phyloP scores from a whole-genome alignment of 1,139 yeast genomes.

The Candida neerlandica region DNA sequence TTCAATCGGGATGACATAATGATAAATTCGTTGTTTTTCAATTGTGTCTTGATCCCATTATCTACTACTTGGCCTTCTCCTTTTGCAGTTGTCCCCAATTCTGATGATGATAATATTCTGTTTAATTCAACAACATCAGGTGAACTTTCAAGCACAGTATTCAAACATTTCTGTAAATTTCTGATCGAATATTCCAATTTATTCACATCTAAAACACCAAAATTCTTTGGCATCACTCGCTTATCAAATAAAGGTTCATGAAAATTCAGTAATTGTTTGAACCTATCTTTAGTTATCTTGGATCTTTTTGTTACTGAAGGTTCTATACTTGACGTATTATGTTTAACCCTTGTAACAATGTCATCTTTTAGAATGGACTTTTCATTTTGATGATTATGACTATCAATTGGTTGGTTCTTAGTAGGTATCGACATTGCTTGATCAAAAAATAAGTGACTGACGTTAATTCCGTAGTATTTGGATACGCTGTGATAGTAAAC shows the following conservation, averaged over 20 bases:
- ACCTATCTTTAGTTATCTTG: not conserved
- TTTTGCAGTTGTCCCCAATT: conserved; percentile 15
- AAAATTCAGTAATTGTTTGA: conserved; percentile 7
- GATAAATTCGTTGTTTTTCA: conserved; percentile 55
- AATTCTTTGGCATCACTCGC: conserved; percentile 10
- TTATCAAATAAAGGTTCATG: conserved; percentile 15
- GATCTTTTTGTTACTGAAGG: not conserved
- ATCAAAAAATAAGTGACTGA: too few relatives aligned
- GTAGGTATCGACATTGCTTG: too few relatives aligned
- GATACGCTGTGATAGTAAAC: too few relatives aligned
- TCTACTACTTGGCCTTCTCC: conserved; percentile 22
- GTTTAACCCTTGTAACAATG: not conserved
- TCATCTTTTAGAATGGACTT: too few relatives aligned
- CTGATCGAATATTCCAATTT: conserved; percentile 45
- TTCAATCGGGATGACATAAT: conserved; percentile 63
- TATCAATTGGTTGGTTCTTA: too few relatives aligned
- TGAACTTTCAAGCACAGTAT: conserved; percentile 53
- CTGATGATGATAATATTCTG: conserved; percentile 2
- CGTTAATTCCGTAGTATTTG: too few relatives aligned
- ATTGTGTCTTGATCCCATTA: conserved; percentile 45
- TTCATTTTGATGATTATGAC: too few relatives aligned
- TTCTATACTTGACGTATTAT: not conserved
- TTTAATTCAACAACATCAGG: conserved; percentile 51
- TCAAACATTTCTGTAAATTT: conserved; percentile 53
- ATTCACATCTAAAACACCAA: conserved; percentile 43